Conservation (phyloP, 495 filamentous ascomycete species). For the Tetracladium setigerum region DNA sequence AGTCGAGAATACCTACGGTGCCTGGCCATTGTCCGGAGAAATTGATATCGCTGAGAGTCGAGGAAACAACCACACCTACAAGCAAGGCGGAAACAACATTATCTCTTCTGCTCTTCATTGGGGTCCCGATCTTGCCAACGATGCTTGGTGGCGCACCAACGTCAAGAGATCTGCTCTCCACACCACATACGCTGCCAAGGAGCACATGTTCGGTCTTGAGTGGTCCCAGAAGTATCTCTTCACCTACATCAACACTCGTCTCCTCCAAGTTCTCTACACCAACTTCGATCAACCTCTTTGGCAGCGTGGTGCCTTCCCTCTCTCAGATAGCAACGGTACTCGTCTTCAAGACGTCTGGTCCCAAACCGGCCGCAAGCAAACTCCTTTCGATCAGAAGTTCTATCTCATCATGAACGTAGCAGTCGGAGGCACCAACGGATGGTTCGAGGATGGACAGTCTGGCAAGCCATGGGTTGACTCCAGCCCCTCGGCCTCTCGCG, state of each 20-base stretch:
- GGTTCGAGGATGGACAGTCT: constrained; percentile 63
- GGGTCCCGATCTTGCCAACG: constrained; percentile 53
- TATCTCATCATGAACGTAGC: constrained; percentile 78
- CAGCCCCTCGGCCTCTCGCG: constrained; percentile 53
- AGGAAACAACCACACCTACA: constrained; percentile 70
- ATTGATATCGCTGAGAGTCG: constrained; percentile 77
- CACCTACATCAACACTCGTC: constrained; percentile 73
- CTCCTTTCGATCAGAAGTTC: constrained; percentile 77
- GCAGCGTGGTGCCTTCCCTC: constrained; percentile 66
- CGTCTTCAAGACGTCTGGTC: constrained; percentile 60
- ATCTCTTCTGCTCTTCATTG: constrained; percentile 76
- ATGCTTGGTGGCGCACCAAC: constrained; percentile 73
- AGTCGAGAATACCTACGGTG: constrained; percentile 59
- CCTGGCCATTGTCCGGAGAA: constrained; percentile 77
- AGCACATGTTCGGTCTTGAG: constrained; percentile 72
- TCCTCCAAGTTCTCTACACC: constrained; percentile 72
- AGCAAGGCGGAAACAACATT: constrained; percentile 74
- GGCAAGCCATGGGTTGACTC: constrained; percentile 77
- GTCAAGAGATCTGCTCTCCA: constrained; percentile 68
- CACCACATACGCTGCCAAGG: constrained; percentile 59
- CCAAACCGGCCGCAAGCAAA: constrained; percentile 49
- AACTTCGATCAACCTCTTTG: constrained; percentile 68
- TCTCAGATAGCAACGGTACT: constrained; percentile 60
- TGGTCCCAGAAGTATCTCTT: constrained; percentile 87
- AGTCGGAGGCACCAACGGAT: constrained; percentile 78